phyloP scores from a whole-genome alignment of 2,329 filamentous ascomycete genomes.

The Fusarium fracticaudum region DNA sequence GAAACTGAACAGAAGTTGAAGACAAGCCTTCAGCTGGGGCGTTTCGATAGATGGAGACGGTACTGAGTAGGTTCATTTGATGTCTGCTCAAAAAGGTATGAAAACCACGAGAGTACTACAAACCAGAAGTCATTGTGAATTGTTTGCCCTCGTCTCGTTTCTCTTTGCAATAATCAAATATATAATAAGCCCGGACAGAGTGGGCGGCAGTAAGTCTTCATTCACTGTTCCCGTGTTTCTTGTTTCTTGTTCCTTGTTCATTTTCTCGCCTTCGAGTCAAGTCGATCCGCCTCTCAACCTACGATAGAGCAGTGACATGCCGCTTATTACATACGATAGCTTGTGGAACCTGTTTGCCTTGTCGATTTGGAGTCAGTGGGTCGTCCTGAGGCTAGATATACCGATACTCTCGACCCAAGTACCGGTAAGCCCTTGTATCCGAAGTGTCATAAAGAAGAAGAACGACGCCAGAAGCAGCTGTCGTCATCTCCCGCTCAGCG shows the following conservation, averaged over 20 bases:
- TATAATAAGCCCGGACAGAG: background rate
- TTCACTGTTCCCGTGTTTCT: conserved; percentile 3
- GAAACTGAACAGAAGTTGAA: background rate
- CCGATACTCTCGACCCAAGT: conserved; percentile 13
- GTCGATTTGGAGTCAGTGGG: conserved; percentile 25
- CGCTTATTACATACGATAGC: background rate
- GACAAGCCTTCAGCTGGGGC: conserved; percentile 31
- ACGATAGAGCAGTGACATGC: conserved; percentile 36
- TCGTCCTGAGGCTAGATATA: conserved; percentile 3
- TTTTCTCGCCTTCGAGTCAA: background rate
- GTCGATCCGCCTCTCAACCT: conserved; percentile 23
- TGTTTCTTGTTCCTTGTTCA: conserved; percentile 9
- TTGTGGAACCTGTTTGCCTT: conserved; percentile 35
- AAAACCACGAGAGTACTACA: background rate
- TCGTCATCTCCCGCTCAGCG: conserved; percentile 28
- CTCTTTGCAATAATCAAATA: conserved; percentile 1
- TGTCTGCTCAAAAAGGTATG: background rate
- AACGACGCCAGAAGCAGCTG: conserved; percentile 17
- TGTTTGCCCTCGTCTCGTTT: background rate
- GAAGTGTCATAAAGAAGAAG: background rate
- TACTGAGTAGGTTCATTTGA: background rate
- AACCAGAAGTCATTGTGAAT: background rate
- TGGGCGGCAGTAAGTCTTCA: conserved; percentile 5
- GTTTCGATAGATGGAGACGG: conserved; percentile 17
- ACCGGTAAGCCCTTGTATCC: conserved; percentile 1